Evolutionary conservation across 1,284 basidiomycete species (phyloP).

Genomic region (Cerrena zonata): DNA sequence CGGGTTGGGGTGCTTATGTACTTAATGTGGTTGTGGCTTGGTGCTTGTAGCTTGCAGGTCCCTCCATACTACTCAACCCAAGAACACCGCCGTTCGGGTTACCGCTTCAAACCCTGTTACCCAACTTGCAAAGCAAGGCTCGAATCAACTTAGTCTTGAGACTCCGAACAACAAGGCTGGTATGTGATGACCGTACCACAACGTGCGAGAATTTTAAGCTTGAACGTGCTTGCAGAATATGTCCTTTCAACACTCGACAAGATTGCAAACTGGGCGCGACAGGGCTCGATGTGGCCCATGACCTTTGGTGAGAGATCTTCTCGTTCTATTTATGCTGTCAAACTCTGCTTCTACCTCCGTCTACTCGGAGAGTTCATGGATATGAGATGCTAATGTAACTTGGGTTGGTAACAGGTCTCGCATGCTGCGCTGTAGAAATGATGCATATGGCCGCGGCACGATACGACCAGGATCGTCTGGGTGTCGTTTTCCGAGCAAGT

Average conservation of each 20-base stretch:
- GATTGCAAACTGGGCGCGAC: slow-evolving; percentile 94
- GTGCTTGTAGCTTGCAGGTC: slow-evolving; percentile 42
- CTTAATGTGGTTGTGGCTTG: neutral
- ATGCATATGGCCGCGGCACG: slow-evolving; percentile 99
- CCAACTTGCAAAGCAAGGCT: slow-evolving; percentile 65
- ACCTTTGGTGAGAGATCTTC: slow-evolving; percentile 70
- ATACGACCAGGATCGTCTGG: slow-evolving; percentile 97
- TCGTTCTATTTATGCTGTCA: neutral
- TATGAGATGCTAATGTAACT: no score
- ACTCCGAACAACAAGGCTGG: slow-evolving; percentile 86
- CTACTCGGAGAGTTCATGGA: no score
- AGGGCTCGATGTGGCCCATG: slow-evolving; percentile 99
- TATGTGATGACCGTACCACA: no score
- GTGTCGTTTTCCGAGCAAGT: slow-evolving; percentile 96
- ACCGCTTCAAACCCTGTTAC: slow-evolving; percentile 54
- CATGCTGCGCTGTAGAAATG: slow-evolving; percentile 99
- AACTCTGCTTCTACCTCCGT: no score
- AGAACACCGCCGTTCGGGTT: slow-evolving; percentile 35
- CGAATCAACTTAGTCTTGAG: slow-evolving; percentile 82
- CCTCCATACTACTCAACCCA: slow-evolving; percentile 48
- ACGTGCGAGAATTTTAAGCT: no score
- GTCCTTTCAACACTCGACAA: slow-evolving; percentile 95
- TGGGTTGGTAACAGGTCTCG: slow-evolving; percentile 80
- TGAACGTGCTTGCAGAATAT: slow-evolving; percentile 62
- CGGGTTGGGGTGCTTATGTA: neutral